Evolutionary conservation across 805 yeast species (phyloP), one percentile per base, ranked within the genome.

Genomic region (Hanseniaspora guilliermondii): DNA sequence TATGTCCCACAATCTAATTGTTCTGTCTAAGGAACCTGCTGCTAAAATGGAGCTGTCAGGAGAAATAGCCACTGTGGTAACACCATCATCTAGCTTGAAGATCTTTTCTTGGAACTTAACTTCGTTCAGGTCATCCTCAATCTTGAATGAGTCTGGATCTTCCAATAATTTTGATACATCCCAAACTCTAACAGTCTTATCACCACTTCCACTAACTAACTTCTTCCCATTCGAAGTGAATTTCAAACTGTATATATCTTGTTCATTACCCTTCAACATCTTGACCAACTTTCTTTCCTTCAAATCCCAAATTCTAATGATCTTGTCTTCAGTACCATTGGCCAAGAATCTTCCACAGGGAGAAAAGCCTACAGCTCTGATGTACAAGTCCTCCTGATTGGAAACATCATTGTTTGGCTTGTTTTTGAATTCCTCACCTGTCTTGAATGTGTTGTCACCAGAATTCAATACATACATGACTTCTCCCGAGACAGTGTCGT

Each of bases 1-100:
- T 9, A 96, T 84, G 71, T 91, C 96, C 97, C 97, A 91, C 47
- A 93, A 95, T 59, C 97, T 78, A 52, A 93, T 97, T 33, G 95
- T 85, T 70, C 94, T 78, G 73, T 91, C 98, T 60, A 91, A 78
- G 36, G 95, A 85, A 49, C 98, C 98, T 17, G 97, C 97, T 39
- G 97, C 97, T 62, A 93, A 87, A 62, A 82, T 79, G 61, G 83
- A 80, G 39, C 97, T 96, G 68, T 91, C 95, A 49, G 97, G 97
- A 8, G 96, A 86, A 41, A 91, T 91, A 21, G 97, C 96, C 46
- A 91, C 97, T 0, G 98, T 91, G 55, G 98, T 91, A 53, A 91
- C 97, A 61, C 98, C 98, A 68, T 91, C 97, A 70, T 91, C 97
- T 62, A 91, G 89, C 17, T 88, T 79, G 60, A 91, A 75, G 47